Base-by-base conservation (phyloP, 257 asterid genomes). In the Vinca minor region DNA sequence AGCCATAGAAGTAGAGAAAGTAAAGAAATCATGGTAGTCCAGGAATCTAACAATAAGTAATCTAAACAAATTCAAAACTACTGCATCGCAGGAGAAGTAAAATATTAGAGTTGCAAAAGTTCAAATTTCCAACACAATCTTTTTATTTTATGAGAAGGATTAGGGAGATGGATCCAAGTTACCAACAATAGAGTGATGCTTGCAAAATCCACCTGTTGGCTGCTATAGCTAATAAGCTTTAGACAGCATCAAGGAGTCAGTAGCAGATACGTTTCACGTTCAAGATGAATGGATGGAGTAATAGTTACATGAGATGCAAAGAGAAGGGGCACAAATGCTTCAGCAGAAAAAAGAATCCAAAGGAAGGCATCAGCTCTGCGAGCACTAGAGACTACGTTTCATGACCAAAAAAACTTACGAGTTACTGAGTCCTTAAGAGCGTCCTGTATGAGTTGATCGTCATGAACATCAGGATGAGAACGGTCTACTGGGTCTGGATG, bases 391-490 rank as follows among this genome's bases (percentile, higher is more conserved):
- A 66, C 55, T 14, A 3, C n/a, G 31, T 28, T 21, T 32, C 13
- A 54, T 21, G 25, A 64, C 41, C 46, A 36, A 36, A 74, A 75
- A 29, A 62, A 77, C 83, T 52, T 78, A 93, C 99, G 77, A 66
- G 71, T n/a, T 63, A 76, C 54, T 23, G 91, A 80, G 58, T 79
- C 83, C 68, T 46, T 25, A 62, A 77, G 74, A 49, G 94, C 84
- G 63, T 89, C 96, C 73, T 87, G 85, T 35, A 79, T 59, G 62
- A 93, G 81, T 62, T 80, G 77, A 28, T 84, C 88, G 70, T 93
- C 99, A 67, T 84, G 79, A 71, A 93, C 97, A 84, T 93, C 93
- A 31, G 99, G 95, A 73, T 93, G 97, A 65, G 94, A 82, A 52
- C 95, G 92, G 64, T 93, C 97, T 66, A 79, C 96, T 6, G 92